Evolutionary conservation across 768 basidiomycete species (phyloP).

Genomic region (Boletus edulis): DNA sequence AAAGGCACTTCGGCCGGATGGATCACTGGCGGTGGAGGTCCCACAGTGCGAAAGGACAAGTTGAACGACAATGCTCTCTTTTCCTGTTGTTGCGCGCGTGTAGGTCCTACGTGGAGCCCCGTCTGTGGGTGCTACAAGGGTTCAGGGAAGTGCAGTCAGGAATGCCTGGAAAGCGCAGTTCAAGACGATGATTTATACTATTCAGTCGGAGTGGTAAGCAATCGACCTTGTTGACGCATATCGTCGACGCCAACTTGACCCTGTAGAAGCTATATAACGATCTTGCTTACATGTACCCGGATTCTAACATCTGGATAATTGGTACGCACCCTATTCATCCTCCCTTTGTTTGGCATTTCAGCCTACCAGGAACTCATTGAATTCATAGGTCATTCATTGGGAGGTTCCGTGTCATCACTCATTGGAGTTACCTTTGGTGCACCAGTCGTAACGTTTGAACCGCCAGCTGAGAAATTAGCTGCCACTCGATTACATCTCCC

Average conservation of each 20-base stretch:
- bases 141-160: conserved; percentile 71
- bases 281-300: conserved; percentile 85
- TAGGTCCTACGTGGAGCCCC: conserved; percentile 92
- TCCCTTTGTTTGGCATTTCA: not conserved
- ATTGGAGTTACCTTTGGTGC: conserved; percentile 89
- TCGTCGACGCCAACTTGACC: not conserved
- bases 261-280: conserved; percentile 88
- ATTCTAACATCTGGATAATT: conserved; percentile 85
- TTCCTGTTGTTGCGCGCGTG: conserved; percentile 93
- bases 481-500: conserved; percentile 84
- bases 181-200: conserved; percentile 86
- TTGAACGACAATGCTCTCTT: conserved; percentile 94
- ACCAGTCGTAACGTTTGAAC: conserved; percentile 89
- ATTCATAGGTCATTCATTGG: conserved; percentile 66
- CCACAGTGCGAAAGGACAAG: conserved; percentile 87
- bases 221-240: not conserved
- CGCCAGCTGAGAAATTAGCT: conserved; percentile 71
- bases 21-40: conserved; percentile 72
- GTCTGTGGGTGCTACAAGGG: conserved; percentile 88
- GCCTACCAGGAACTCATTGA: not conserved
- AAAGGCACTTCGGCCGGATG: conserved; percentile 87
- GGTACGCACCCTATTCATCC: conserved; percentile 37
- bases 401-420: conserved; percentile 81
- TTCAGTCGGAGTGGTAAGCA: conserved; percentile 72
- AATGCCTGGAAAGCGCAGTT: conserved; percentile 77